phyloP scores from a whole-genome alignment of 305 asterid genomes.

The Solanum hybrid region DNA sequence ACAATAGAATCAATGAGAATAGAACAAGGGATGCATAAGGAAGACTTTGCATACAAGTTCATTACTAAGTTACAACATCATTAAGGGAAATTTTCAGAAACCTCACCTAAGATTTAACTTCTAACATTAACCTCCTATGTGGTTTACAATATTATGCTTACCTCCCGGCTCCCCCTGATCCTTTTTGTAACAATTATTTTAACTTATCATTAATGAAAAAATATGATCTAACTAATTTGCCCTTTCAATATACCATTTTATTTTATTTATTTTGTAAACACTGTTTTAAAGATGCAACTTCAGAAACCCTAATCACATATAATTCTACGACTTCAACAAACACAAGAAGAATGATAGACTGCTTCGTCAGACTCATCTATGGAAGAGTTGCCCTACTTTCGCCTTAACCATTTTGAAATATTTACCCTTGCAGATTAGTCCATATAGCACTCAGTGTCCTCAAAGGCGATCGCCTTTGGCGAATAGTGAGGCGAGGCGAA shows the following conservation, averaged over 20 bases:
- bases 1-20: neutral
- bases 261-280: neutral
- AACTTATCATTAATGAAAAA: neutral
- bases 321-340: neutral
- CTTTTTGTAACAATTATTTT: neutral
- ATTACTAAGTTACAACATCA: neutral
- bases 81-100: neutral
- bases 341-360: neutral
- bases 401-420: neutral
- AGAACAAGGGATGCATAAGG: neutral
- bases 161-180: neutral
- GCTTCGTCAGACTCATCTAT: neutral
- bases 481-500: neutral
- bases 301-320: neutral
- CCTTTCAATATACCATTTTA: neutral
- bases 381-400: neutral
- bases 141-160: neutral
- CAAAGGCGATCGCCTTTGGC: neutral
- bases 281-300: neutral
- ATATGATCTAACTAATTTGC: neutral
- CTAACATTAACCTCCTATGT: neutral
- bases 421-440: neutral
- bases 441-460: neutral
- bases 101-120: neutral
- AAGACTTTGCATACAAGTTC: neutral